A percentile compares a stretch with the other conserved stretches of the same genome.
phyloP scores from a whole-genome alignment of 2,329 filamentous ascomycete species.

The Aphanocladium album region DNA sequence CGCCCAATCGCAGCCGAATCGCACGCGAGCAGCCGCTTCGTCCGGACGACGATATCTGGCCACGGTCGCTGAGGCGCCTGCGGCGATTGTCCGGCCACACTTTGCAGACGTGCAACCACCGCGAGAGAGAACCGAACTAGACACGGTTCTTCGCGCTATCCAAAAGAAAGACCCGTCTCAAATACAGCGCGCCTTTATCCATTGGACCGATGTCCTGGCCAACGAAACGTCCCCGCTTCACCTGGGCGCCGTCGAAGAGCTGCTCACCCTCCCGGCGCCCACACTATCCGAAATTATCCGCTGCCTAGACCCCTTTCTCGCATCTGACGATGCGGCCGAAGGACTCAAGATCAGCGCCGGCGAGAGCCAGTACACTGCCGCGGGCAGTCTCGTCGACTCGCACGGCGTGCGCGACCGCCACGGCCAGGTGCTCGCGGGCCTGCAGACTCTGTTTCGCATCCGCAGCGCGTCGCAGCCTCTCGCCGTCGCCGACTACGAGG shows the following conservation, averaged over 20 bases:
- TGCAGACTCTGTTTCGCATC: constrained; percentile 30
- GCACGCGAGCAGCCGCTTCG: constrained; percentile 18
- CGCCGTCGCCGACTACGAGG: constrained; percentile 37
- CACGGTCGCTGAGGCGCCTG: constrained; percentile 16
- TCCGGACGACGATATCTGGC: constrained; percentile 22
- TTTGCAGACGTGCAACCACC: constrained; percentile 15
- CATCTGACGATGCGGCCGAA: constrained; percentile 43
- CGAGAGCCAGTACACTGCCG: constrained; percentile 35
- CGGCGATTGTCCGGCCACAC: not conserved
- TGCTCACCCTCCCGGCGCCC: constrained; percentile 42
- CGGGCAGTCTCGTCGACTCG: constrained; percentile 33
- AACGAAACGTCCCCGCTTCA: constrained; percentile 17
- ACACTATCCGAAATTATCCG: constrained; percentile 61
- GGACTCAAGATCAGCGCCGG: constrained; percentile 34
- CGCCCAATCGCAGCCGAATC: constrained; percentile 15
- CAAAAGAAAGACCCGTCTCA: constrained; percentile 23
- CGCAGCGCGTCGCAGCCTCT: constrained; percentile 27
- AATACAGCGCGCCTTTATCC: constrained; percentile 23
- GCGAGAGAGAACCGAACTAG: constrained; percentile 18
- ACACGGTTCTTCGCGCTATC: constrained; percentile 27
- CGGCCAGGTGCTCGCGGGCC: constrained; percentile 28
- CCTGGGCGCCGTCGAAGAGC: constrained; percentile 25
- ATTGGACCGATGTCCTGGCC: constrained; percentile 23
- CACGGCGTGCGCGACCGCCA: constrained; percentile 43
- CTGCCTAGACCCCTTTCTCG: constrained; percentile 54